Base-by-base conservation (phyloP, 139 green algal genomes). In the Chlamydomonas sp. region DNA sequence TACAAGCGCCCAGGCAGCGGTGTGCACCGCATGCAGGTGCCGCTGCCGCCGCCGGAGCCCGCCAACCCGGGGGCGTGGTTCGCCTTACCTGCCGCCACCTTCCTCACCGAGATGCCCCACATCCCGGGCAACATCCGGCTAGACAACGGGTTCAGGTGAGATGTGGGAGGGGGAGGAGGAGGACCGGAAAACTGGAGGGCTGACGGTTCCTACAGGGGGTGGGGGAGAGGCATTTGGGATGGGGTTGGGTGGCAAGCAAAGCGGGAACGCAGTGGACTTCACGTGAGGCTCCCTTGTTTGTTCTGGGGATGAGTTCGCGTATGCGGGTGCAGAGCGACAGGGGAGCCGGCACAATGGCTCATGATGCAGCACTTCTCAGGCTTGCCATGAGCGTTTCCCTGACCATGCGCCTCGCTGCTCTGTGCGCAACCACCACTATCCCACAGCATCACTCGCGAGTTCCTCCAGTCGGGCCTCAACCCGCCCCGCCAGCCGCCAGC, bases 91-190 rank as follows among this genome's bases (percentile, higher is more conserved):
- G 49, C 75, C 17, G 84, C 84, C 8, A 83, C 84, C 8, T 88
- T 88, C 59, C 75, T 88, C 10, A 80, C 77, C 15, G 60, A 64
- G 59, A 49, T 66, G 57, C 84, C 84, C 17, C 5, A 15, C 0
- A 58, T 88, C 6, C 84, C 84, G 49, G 75, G 68, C 31, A 18
- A 77, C 9, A 63, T 88, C 57, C 84, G 84, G 1, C 68, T 83
- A 63, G 84, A 88, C 17, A 83, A 83, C 63, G 84, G 84, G 1
- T 88, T 71, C 84, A 87, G 82, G 82, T 86, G 72, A 4, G 77
- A 49, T 49, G 31, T 49, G 31, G 31, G 31, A 49, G 31, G 31
- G 31, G 31, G 31, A 49, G 31, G 31, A 49, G 31, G 31, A 49
- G 31, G 31, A 49, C 31, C 31, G 31, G 31, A 49, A 49, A 49